Evolutionary conservation across 805 yeast genomes (phyloP).

Genomic region (Tetrapisispora namnaoensis): DNA sequence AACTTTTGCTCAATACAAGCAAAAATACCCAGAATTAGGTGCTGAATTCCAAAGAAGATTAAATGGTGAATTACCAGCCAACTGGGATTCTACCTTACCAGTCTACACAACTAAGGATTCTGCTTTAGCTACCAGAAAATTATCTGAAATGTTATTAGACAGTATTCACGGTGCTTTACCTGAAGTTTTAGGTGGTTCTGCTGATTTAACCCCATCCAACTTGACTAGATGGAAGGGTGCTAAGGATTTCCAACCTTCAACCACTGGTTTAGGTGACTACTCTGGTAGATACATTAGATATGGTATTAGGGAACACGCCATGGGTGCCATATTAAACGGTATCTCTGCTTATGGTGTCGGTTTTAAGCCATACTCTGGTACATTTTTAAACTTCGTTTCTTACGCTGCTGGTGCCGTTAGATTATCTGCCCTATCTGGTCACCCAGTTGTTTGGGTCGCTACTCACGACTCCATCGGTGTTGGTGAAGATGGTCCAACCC

Average conservation of each 20-base stretch:
- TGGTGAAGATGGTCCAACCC: constrained; percentile 93
- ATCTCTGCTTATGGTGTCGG: constrained; percentile 81
- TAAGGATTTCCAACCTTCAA: constrained; percentile 85
- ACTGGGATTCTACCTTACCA: constrained; percentile 75
- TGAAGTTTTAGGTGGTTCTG: constrained; percentile 94
- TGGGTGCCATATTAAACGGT: constrained; percentile 99
- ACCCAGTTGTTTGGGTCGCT: constrained; percentile 79
- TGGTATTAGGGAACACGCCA: constrained; percentile 98
- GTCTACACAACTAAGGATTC: constrained; percentile 65
- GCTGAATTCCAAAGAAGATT: constrained; percentile 75
- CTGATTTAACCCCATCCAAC: constrained; percentile 95
- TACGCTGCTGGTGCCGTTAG: constrained; percentile 84
- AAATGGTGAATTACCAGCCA: constrained; percentile 64
- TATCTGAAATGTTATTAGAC: constrained; percentile 71
- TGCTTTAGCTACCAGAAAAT: constrained; percentile 89
- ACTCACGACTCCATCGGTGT: constrained; percentile 86
- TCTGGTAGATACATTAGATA: constrained; percentile 90
- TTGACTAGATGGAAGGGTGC: constrained; percentile 80
- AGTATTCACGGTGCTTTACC: constrained; percentile 58
- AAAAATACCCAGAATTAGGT: constrained; percentile 68
- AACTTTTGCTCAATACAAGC: constrained; percentile 48
- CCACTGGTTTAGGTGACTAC: constrained; percentile 73
- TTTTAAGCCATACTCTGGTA: constrained; percentile 88
- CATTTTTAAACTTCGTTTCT: constrained; percentile 87
- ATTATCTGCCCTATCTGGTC: constrained; percentile 74